Conservation (phyloP, 192 early-diverging fungal species). For the Umbelopsis ramanniana region DNA sequence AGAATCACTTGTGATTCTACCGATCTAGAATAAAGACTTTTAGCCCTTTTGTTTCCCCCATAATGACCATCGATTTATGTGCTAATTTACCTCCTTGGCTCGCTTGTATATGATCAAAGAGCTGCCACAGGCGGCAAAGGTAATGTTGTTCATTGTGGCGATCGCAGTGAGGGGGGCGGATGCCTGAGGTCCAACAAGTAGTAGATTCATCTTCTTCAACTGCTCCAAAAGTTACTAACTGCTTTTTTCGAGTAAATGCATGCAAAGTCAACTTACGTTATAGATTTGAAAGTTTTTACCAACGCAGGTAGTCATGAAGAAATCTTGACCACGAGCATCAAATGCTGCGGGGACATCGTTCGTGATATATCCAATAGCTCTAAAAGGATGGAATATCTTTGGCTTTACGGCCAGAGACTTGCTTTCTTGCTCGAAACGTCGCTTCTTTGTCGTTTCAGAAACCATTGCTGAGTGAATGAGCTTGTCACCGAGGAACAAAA, state of each 20-base stretch:
- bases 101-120: constrained; percentile 66
- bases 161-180: constrained; percentile 72
- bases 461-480: constrained; percentile 10
- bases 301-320: constrained; percentile 86
- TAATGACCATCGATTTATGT: constrained; percentile 30
- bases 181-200: constrained; percentile 79
- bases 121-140: constrained; percentile 75
- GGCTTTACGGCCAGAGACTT: constrained; percentile 27
- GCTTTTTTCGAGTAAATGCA: not conserved
- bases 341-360: constrained; percentile 80
- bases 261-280: constrained; percentile 55
- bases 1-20: constrained; percentile 30
- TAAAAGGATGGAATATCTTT: constrained; percentile 83
- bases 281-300: constrained; percentile 91
- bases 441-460: constrained; percentile 25
- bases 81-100: constrained; percentile 63
- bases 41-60: constrained; percentile 16
- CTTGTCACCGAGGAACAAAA: constrained; percentile 24
- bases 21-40: constrained; percentile 28
- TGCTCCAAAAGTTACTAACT: constrained; percentile 20
- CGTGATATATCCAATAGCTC: constrained; percentile 91
- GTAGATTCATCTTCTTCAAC: constrained; percentile 74
- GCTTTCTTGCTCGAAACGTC: constrained; percentile 19
- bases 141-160: constrained; percentile 67
- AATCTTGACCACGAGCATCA: constrained; percentile 73